Conservation (phyloP, 208 protist genomes). For the Leishmania tarentolae region DNA sequence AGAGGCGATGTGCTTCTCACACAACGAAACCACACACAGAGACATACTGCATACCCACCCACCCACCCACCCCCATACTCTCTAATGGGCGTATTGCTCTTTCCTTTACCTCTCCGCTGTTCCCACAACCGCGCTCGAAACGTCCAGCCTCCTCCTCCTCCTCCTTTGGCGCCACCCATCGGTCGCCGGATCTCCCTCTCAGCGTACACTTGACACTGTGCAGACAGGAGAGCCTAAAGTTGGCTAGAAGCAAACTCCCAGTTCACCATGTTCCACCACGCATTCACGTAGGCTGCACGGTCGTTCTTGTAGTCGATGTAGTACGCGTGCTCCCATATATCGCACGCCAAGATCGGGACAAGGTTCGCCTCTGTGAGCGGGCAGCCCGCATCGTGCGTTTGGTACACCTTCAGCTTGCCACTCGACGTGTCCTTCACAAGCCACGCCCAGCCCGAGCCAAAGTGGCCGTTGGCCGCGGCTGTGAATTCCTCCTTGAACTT, state of each 20-base stretch:
- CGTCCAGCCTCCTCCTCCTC: background rate
- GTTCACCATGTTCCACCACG: constrained; percentile 94
- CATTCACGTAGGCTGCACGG: constrained; percentile 88
- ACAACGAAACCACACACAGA: no score
- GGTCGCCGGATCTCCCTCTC: background rate
- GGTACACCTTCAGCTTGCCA: constrained; percentile 83
- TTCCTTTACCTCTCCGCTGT: background rate
- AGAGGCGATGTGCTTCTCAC: no score
- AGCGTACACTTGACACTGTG: background rate
- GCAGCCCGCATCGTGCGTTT: constrained; percentile 82
- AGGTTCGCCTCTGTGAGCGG: constrained; percentile 73
- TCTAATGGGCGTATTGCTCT: no score
- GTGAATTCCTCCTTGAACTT: constrained; percentile 95
- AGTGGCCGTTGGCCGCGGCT: constrained; percentile 82
- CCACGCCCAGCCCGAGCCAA: constrained; percentile 96
- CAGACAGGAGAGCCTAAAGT: constrained; percentile 15
- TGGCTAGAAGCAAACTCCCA: constrained; percentile 94
- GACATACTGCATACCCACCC: no score
- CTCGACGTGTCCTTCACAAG: constrained; percentile 88
- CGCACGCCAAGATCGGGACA: constrained; percentile 87
- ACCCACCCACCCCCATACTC: no score
- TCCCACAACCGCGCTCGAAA: background rate
- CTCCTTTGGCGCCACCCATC: background rate
- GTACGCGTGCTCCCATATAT: constrained; percentile 97
- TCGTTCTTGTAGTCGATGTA: constrained; percentile 96